Evolutionary conservation across 331 rosid genomes (phyloP).

Genomic region (Malus hybrid): DNA sequence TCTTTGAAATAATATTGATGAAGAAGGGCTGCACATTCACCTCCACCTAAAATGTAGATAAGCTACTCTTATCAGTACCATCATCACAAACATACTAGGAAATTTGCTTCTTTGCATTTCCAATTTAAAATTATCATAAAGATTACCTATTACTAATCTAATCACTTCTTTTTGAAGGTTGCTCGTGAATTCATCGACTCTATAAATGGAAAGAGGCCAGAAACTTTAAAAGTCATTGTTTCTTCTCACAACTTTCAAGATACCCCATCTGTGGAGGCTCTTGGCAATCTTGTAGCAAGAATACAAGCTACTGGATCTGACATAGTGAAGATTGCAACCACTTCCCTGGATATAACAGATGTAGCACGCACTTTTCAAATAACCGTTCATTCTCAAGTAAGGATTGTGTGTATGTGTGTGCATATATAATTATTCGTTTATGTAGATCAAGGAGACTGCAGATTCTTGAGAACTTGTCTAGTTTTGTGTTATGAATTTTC

Average conservation of each 20-base stretch:
- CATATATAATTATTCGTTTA: no score
- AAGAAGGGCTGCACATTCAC: neutral
- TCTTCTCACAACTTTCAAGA: constrained; percentile 80
- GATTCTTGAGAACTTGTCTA: no score
- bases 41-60: neutral
- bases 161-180: constrained; percentile 48
- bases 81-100: neutral
- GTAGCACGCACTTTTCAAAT: constrained; percentile 72
- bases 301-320: constrained; percentile 93
- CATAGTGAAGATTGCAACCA: constrained; percentile 86
- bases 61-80: neutral
- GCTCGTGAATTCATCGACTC: constrained; percentile 67
- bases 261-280: constrained; percentile 82
- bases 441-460: no score
- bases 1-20: neutral
- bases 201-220: constrained; percentile 47
- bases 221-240: constrained; percentile 64
- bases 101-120: neutral
- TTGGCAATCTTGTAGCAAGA: constrained; percentile 78
- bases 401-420: no score
- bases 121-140: neutral
- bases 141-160: constrained; percentile 5
- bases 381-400: constrained; percentile 70
- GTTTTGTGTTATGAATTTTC: no score
- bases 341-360: constrained; percentile 82